Evolutionary conservation across 352 stramenopile genomes (phyloP).

Genomic region (Phytopythium litorale): DNA sequence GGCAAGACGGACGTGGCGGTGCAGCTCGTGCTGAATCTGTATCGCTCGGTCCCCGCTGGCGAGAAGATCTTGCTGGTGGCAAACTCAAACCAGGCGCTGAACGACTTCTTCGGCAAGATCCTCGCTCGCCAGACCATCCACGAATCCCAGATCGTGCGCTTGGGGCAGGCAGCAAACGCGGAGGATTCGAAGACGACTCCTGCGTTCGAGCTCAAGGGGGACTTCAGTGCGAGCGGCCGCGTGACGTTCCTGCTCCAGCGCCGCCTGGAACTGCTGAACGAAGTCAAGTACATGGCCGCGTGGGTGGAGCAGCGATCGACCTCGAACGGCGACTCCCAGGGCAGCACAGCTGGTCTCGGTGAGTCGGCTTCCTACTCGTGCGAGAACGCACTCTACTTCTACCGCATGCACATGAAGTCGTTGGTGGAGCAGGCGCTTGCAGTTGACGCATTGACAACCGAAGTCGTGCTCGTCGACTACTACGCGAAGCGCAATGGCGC

Average conservation of each 20-base stretch:
- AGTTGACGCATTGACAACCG: constrained; percentile 6
- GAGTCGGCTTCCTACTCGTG: constrained; percentile 92
- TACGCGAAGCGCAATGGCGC: constrained; percentile 29
- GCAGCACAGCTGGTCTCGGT: constrained; percentile 45
- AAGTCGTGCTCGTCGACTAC: constrained; percentile 32
- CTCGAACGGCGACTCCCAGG: constrained; percentile 14
- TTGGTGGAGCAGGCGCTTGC: constrained; percentile 50
- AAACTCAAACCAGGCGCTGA: constrained; percentile 94
- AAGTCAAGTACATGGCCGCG: constrained; percentile 92
- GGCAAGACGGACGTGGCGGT: constrained; percentile 95
- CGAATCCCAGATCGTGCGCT: constrained; percentile 87
- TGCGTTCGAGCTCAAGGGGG: constrained; percentile 30
- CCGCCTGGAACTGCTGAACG: constrained; percentile 79
- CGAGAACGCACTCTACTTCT: constrained; percentile 95
- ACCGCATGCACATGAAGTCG: constrained; percentile 86
- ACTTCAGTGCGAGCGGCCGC: constrained; percentile 93
- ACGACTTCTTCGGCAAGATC: constrained; percentile 95
- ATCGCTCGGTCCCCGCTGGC: constrained; percentile 63
- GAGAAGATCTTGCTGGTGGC: constrained; percentile 94
- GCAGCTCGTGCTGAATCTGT: constrained; percentile 93
- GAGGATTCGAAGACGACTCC: constrained; percentile 26
- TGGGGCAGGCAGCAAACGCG: constrained; percentile 50
- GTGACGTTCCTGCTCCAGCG: constrained; percentile 79
- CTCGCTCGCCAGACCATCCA: constrained; percentile 74
- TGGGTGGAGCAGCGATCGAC: constrained; percentile 59